Evolutionary conservation across 2,329 filamentous ascomycete species (phyloP), one percentile per base, ranked within the genome.

Genomic region (Fusarium mangiferae): DNA sequence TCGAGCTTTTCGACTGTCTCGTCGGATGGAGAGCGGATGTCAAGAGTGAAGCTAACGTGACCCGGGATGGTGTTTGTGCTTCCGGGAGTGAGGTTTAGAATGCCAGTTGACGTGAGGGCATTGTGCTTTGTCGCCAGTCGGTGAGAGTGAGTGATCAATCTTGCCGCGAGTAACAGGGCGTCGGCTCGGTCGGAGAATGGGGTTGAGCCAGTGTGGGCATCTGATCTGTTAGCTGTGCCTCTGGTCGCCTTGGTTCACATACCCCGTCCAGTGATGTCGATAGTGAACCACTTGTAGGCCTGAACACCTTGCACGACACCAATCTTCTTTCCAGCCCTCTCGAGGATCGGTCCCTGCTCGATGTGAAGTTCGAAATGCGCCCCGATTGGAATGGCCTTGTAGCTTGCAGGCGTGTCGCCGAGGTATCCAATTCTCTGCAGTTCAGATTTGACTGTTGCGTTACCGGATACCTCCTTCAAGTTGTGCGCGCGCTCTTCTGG

Each of bases 351-450:
- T 0, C 79, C 80, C 80, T 97, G 94, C 80, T 97, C 94, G 60
- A 96, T 96, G 78, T 96, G 94, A 15, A 96, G 86, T 81, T 95
- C 92, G 78, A 96, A 95, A 81, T 95, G 93, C 1, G 92, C 93
- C 2, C 89, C 92, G 82, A 95, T 90, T 0, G 92, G 92, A 3
- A 57, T 72, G 4, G 73, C 49, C 6, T 73, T 56, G 52, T 77
- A 63, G 30, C 74, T 78, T 15, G 77, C 75, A 0, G 77, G 68
- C 0, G 86, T 82, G 0, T 81, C 74, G 20, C 93, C 93, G 0
- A 94, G 82, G 72, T 93, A 95, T 2, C 91, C 90, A 57, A 95
- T 94, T 20, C 92, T 87, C 78, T 92, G 85, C 0, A 96, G 87
- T 69, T 95, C 81, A 17, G 75, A 74, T 30, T 77, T 80, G 17